Evolutionary conservation across 345 rosid species (phyloP).

Genomic region (Bruguiera gymnorhiza): DNA sequence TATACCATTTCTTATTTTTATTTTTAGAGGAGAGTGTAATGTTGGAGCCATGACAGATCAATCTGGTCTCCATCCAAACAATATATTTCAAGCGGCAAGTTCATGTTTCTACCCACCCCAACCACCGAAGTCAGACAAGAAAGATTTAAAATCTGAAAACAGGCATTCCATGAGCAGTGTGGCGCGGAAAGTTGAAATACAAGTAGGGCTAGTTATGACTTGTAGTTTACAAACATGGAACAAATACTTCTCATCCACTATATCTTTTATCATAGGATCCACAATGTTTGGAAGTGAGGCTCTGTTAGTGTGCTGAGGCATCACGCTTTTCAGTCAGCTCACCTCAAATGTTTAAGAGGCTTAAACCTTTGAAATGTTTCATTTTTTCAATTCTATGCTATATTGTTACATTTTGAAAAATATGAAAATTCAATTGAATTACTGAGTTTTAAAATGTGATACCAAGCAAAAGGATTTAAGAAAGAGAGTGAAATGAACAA

Average conservation of each 20-base stretch:
- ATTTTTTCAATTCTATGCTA: too few relatives aligned
- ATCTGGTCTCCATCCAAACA: too few relatives aligned
- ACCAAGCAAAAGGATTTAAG: too few relatives aligned
- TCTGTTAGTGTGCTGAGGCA: slow-evolving; percentile 97
- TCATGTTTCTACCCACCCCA: neutral
- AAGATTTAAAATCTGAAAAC: neutral
- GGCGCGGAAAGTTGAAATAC: neutral
- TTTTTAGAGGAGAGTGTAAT: too few relatives aligned
- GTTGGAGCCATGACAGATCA: neutral
- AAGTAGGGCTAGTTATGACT: neutral
- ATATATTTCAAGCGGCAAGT: neutral
- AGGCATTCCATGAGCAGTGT: too few relatives aligned
- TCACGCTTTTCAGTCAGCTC: slow-evolving; percentile 92
- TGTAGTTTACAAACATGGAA: slow-evolving; percentile 61
- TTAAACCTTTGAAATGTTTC: too few relatives aligned
- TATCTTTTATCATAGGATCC: slow-evolving; percentile 73
- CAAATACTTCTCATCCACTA: slow-evolving; percentile 77
- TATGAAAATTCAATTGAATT: too few relatives aligned
- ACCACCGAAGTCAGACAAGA: neutral
- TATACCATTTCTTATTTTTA: too few relatives aligned
- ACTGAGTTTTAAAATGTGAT: too few relatives aligned
- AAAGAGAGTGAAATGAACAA: too few relatives aligned
- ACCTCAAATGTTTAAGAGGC: slow-evolving; percentile 33
- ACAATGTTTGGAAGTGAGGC: slow-evolving; percentile 72
- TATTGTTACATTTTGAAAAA: too few relatives aligned